A percentile compares a stretch with the other conserved stretches of the same genome.
Evolutionary conservation across 768 basidiomycete species (phyloP).

Genomic region (Pholiota molesta): DNA sequence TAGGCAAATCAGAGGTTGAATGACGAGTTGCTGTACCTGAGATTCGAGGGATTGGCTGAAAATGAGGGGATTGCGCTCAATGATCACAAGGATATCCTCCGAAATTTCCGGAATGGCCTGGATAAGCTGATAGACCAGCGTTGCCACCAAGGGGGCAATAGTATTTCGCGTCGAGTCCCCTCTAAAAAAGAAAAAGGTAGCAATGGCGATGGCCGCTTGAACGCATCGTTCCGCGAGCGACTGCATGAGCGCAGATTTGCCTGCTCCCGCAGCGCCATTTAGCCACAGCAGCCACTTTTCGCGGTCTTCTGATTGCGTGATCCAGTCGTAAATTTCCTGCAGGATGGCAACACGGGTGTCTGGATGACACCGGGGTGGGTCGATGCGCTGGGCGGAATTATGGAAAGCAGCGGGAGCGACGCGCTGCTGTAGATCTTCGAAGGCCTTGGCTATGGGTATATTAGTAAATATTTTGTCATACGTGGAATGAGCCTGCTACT

Average conservation of each 20-base stretch:
- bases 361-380: not conserved
- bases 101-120: too few species aligned
- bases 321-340: not conserved
- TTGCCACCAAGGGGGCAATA: not conserved
- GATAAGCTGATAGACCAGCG: not conserved
- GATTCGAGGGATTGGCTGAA: too few species aligned
- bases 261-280: not conserved
- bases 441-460: not conserved
- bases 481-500: too few species aligned
- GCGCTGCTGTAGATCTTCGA: not conserved
- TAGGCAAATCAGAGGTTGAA: too few species aligned
- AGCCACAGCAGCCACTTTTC: not conserved
- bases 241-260: not conserved
- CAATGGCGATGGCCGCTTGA: not conserved
- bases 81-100: too few species aligned
- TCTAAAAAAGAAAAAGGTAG: not conserved
- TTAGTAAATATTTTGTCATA: too few species aligned
- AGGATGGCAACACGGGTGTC: not conserved
- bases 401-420: not conserved
- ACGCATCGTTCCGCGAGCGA: not conserved
- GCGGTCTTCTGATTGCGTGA: not conserved
- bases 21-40: too few species aligned
- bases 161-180: not conserved
- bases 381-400: not conserved
- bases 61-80: too few species aligned